These are phyloP conservation scores for Zopfia rhizophila DNA, from an alignment of 2,329 filamentous ascomycete species.

Conservation along the genomic window DNA sequence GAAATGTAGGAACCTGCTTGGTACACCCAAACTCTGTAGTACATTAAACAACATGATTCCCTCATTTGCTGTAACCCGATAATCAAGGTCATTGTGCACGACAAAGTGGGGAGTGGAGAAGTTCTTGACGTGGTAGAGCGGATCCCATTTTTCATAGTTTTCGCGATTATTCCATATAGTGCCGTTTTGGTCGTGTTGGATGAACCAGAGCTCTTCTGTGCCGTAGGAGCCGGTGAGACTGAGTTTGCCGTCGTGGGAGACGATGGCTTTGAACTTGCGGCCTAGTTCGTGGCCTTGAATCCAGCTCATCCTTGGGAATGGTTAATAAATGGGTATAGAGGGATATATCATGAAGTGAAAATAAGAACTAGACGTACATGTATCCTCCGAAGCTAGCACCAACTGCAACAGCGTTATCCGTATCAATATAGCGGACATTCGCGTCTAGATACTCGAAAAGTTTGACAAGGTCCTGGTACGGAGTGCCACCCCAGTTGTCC, in stretches of 20 bases:
- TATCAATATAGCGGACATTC: conserved; percentile 75
- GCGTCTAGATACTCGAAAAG: conserved; percentile 78
- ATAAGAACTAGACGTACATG: conserved; percentile 42
- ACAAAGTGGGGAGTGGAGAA: conserved; percentile 90
- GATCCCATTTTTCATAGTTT: conserved; percentile 68
- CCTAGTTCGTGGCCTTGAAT: conserved; percentile 88
- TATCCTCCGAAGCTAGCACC: conserved; percentile 66
- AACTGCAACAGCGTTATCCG: conserved; percentile 74
- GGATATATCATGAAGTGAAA: no score
- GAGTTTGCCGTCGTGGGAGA: conserved; percentile 88
- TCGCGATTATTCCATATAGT: conserved; percentile 52
- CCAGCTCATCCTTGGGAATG: conserved; percentile 68
- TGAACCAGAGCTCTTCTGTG: conserved; percentile 65
- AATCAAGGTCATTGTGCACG: conserved; percentile 86
- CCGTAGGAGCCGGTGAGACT: conserved; percentile 62
- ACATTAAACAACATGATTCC: conserved; percentile 87
- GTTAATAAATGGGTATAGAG: not conserved
- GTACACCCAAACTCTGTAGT: conserved; percentile 78
- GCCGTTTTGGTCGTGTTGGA: conserved; percentile 57
- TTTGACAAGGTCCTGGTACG: conserved; percentile 83
- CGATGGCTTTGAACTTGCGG: conserved; percentile 85
- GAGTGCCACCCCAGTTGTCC: conserved; percentile 83
- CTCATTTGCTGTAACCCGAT: conserved; percentile 85
- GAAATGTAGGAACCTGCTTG: conserved; percentile 81
- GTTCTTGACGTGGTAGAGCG: conserved; percentile 66